These are phyloP conservation scores for Dothistroma pini DNA, from an alignment of 2,329 filamentous ascomycete genomes.

Conservation along the genomic window DNA sequence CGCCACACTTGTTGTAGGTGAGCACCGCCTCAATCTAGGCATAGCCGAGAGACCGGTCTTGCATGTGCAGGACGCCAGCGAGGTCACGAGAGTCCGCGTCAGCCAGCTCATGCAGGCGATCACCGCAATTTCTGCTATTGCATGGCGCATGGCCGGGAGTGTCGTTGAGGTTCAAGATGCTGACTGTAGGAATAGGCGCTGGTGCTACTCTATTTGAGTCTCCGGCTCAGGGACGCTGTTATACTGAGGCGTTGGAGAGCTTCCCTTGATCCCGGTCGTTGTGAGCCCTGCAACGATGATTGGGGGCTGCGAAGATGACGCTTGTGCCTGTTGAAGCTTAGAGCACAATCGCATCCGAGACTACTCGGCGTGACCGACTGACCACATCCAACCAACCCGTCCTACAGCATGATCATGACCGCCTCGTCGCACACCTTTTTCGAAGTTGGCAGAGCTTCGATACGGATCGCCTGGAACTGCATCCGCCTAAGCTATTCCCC, in stretches of 20 bases:
- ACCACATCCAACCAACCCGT: slow-evolving; percentile 18
- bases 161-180: background rate
- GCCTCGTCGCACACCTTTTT: slow-evolving; percentile 12
- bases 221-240: slow-evolving; percentile 12
- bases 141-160: background rate
- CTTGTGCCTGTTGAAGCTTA: slow-evolving; percentile 9
- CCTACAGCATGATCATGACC: slow-evolving; percentile 10
- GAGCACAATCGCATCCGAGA: slow-evolving; percentile 3
- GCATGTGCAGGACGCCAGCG: slow-evolving; percentile 6
- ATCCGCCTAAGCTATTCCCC: slow-evolving; percentile 17
- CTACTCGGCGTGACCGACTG: slow-evolving; percentile 1
- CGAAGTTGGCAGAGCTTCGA: slow-evolving; percentile 11
- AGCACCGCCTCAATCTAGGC: slow-evolving; percentile 3
- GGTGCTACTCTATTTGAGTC: slow-evolving; percentile 16
- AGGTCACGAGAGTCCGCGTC: slow-evolving; percentile 4
- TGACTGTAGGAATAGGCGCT: slow-evolving; percentile 18
- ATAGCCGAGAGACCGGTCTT: slow-evolving; percentile 6
- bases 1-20: slow-evolving; percentile 1
- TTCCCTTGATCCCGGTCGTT: slow-evolving; percentile 8
- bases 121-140: slow-evolving; percentile 11
- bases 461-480: slow-evolving; percentile 20
- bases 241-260: slow-evolving; percentile 14
- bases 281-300: slow-evolving; percentile 8
- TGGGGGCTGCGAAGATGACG: slow-evolving; percentile 11
- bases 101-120: background rate